phyloP scores from a whole-genome alignment of 1,284 basidiomycete species.

The Ceraceosorus guamensis region DNA sequence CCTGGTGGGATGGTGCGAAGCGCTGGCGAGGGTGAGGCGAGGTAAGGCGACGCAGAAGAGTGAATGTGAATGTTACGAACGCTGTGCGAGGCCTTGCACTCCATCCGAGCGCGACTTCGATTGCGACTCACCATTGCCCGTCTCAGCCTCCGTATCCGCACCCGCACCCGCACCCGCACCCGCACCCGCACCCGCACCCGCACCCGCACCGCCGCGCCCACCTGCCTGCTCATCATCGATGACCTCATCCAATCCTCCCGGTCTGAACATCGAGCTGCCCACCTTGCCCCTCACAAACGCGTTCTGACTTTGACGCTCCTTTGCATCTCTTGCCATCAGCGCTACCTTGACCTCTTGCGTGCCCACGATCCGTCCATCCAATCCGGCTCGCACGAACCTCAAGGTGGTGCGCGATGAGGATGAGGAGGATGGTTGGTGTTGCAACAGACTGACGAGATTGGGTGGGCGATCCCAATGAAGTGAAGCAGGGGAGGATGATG shows the following conservation, averaged over 20 bases:
- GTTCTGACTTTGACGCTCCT: neutral
- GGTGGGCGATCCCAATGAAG: no score
- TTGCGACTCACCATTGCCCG: conserved; percentile 2
- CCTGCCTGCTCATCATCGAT: conserved; percentile 27
- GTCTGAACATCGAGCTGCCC: conserved; percentile 17
- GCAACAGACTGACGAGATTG: no score
- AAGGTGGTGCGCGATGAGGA: conserved; percentile 16
- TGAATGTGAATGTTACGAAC: no score
- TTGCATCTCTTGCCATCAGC: neutral
- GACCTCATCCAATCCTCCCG: conserved; percentile 53
- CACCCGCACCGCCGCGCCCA: conserved; percentile 17
- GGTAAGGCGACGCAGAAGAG: no score
- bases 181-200: conserved; percentile 28
- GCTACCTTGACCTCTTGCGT: conserved; percentile 8
- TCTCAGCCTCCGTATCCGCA: conserved; percentile 5
- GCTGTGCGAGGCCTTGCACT: no score
- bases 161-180: conserved; percentile 16
- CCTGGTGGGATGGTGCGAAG: no score
- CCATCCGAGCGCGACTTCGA: no score
- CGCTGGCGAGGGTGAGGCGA: no score
- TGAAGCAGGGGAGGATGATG: no score
- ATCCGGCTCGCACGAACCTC: conserved; percentile 42
- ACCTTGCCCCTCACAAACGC: conserved; percentile 19
- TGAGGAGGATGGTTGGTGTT: no score
- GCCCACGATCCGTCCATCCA: conserved; percentile 39